Base-by-base conservation (phyloP, 371 early-diverging fungal species). In the Rhizopus delemar region DNA sequence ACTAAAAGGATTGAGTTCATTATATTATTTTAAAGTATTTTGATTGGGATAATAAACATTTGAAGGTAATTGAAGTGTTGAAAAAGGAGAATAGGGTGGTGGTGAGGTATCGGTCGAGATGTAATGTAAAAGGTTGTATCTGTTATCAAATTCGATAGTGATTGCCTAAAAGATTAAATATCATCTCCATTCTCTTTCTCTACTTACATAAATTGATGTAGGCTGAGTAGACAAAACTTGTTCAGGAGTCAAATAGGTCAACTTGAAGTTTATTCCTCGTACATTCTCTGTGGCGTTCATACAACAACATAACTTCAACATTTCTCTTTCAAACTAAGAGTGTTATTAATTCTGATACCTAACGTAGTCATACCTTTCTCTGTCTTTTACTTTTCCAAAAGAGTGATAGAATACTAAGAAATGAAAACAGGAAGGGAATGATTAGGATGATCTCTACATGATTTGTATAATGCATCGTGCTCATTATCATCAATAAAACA, bases 231-330 rank as follows among this genome's bases (percentile, higher is more conserved):
- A 48, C 16, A 56, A n/a, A 28, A 60, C 56, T 6, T 65, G 64
- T 22, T 73, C 73, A 60, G 70, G 61, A 46, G 71, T 55, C 33
- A 65, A 54, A 38, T 61, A 69, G 41, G 56, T 58, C 32, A 76
- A 51, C 39, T 71, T 71, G 52, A 69, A 73, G 46, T 76, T 76
- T 39, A 76, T 76, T 29, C 77, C 77, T 29, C 77, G 71, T 15
- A 76, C 74, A 70, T 76, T 76, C 68, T 76, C 77, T n/a, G 74
- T 76, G 8, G 74, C 77, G 62, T 76, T 76, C 70, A 76, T 73
- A 65, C 77, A 76, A 50, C 69, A 57, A 51, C 74, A 73, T 8
- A 76, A 50, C 52, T 71, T 68, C 31, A 66, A 50, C 39, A 76
- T 71, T 33, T 66, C 66, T 34, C 41, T 45, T 41, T 76, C 77